phyloP scores from a whole-genome alignment of 768 basidiomycete genomes.

The Russula griseocarnosa region DNA sequence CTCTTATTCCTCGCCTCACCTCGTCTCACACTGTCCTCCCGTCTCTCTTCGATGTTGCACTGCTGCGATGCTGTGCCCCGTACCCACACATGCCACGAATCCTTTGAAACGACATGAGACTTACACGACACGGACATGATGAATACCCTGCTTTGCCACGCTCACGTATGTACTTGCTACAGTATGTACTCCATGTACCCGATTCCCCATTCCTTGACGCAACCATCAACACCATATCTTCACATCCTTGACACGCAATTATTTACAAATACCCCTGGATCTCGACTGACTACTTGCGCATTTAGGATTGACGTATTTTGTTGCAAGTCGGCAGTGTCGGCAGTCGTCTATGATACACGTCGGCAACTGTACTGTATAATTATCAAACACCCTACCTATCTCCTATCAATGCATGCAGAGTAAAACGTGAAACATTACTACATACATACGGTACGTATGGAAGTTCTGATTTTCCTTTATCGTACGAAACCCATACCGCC shows the following conservation, averaged over 20 bases:
- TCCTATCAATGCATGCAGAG: background rate
- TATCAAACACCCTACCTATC: background rate
- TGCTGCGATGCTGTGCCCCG: background rate
- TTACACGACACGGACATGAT: conserved; percentile 7
- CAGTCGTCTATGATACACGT: background rate
- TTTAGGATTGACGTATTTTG: background rate
- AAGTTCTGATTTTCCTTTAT: background rate
- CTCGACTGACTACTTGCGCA: conserved; percentile 1
- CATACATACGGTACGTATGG: background rate
- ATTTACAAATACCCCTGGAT: conserved; percentile 1
- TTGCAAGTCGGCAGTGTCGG: background rate
- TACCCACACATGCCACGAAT: background rate
- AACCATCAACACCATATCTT: conserved; percentile 5
- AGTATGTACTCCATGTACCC: conserved; percentile 18
- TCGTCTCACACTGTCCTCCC: too few species aligned
- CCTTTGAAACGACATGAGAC: background rate
- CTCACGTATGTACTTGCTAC: conserved; percentile 16
- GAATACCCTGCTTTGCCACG: conserved; percentile 5
- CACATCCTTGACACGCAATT: conserved; percentile 5
- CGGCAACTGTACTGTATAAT: background rate
- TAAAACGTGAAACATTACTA: background rate
- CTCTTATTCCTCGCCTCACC: background rate
- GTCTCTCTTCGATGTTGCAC: background rate
- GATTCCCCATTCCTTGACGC: background rate
- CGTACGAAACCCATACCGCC: too few species aligned